Percentiles rank a stretch among this genome's conserved stretches.
Evolutionary conservation across 768 basidiomycete genomes (phyloP).

Genomic region (Phaeolepiota aurea): DNA sequence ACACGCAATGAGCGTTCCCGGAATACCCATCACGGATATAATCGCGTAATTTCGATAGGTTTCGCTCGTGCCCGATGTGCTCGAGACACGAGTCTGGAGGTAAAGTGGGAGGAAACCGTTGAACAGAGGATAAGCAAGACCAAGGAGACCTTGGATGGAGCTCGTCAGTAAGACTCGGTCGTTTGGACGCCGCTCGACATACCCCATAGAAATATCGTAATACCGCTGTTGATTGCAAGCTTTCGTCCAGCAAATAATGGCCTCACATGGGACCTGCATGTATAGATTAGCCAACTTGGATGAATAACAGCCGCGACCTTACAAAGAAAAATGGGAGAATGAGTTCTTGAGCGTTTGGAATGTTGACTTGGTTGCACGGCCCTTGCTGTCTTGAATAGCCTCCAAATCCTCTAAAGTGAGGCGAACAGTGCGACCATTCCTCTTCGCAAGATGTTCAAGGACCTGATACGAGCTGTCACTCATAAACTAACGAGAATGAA

Average conservation of each 20-base stretch:
- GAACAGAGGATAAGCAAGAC: slow-evolving; percentile 47
- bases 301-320: slow-evolving; percentile 7
- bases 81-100: slow-evolving; percentile 24
- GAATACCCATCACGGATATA: slow-evolving; percentile 36
- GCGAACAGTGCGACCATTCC: slow-evolving; percentile 35
- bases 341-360: slow-evolving; percentile 21
- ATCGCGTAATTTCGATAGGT: slow-evolving; percentile 44
- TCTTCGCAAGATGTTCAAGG: slow-evolving; percentile 37
- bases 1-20: slow-evolving; percentile 39
- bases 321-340: slow-evolving; percentile 33
- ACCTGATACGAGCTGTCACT: too few relatives aligned
- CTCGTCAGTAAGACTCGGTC: too few relatives aligned
- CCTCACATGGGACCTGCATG: slow-evolving; percentile 33
- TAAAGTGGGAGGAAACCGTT: slow-evolving; percentile 44
- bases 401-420: slow-evolving; percentile 37
- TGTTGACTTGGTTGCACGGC: slow-evolving; percentile 12
- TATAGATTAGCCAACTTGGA: not conserved
- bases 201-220: slow-evolving; percentile 48
- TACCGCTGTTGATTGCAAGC: slow-evolving; percentile 34
- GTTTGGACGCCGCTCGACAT: too few relatives aligned
- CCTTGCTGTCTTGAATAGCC: slow-evolving; percentile 15
- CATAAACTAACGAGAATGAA: not conserved
- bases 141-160: slow-evolving; percentile 27
- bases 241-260: slow-evolving; percentile 38
- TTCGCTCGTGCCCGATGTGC: slow-evolving; percentile 11